These are phyloP conservation scores for Stagonosporopsis vannaccii DNA, from an alignment of 2,329 filamentous ascomycete species.

Conservation along the genomic window DNA sequence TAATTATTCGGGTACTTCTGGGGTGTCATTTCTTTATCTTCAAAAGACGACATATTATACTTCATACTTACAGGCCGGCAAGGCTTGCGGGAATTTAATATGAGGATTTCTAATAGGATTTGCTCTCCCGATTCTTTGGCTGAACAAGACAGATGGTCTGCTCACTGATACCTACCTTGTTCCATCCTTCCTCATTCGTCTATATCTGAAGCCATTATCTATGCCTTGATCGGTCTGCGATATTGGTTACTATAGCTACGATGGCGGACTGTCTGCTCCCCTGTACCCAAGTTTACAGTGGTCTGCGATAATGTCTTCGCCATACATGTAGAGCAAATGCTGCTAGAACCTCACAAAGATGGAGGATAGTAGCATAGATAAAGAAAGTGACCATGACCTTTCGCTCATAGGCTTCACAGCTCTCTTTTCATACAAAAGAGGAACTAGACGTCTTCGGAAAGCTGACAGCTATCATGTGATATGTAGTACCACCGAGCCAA, in stretches of 20 bases:
- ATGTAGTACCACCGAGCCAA: slow-evolving; percentile 17
- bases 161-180: neutral
- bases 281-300: neutral
- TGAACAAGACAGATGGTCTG: neutral
- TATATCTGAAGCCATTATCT: neutral
- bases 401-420: neutral
- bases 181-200: neutral
- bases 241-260: too few relatives aligned
- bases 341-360: neutral
- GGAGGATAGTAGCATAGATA: neutral
- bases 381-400: neutral
- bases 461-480: slow-evolving; percentile 11
- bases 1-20: neutral
- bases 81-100: neutral
- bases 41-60: neutral
- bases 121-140: neutral
- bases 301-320: neutral
- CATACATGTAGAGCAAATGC: neutral
- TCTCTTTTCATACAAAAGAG: neutral
- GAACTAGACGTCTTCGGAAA: neutral
- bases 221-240: neutral
- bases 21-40: neutral
- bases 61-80: neutral
- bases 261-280: neutral
- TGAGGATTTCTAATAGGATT: too few relatives aligned